A percentile compares a stretch with the other conserved stretches of the same genome.
Conservation (phyloP, 2,329 filamentous ascomycete species). For the Calonectria montana region DNA sequence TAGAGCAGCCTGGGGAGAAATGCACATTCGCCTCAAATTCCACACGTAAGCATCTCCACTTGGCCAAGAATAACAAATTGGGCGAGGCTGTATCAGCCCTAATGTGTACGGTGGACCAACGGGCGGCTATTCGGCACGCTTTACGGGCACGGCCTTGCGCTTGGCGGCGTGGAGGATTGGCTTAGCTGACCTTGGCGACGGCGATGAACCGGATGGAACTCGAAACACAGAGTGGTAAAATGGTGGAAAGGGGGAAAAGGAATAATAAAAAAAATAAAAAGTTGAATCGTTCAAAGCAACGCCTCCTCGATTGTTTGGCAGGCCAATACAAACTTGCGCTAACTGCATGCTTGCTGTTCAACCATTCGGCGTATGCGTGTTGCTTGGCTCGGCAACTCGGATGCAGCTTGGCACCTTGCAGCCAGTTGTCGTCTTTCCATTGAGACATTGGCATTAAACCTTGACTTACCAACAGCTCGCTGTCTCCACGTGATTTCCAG, state of each 20-base stretch:
- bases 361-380: background rate
- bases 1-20: background rate
- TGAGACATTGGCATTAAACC: background rate
- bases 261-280: too few species aligned
- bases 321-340: background rate
- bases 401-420: background rate
- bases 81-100: constrained; percentile 28
- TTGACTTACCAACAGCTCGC: background rate
- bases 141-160: constrained; percentile 18
- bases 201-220: background rate
- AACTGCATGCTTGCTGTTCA: background rate
- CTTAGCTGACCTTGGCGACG: background rate
- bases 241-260: background rate
- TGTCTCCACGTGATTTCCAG: background rate
- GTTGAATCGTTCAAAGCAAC: background rate
- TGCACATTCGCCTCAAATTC: constrained; percentile 2
- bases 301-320: background rate
- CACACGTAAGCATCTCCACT: constrained; percentile 42
- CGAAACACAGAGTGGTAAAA: background rate
- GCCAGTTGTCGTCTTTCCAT: background rate
- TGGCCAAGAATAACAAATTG: constrained; percentile 34
- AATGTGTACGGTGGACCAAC: constrained; percentile 13
- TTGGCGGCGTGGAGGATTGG: constrained; percentile 24
- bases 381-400: constrained; percentile 3
- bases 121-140: constrained; percentile 24